Percentiles rank a stretch among this genome's conserved stretches.
Evolutionary conservation across 306 rosid species (phyloP).

Genomic region (Cotoneaster glaucophyllus): DNA sequence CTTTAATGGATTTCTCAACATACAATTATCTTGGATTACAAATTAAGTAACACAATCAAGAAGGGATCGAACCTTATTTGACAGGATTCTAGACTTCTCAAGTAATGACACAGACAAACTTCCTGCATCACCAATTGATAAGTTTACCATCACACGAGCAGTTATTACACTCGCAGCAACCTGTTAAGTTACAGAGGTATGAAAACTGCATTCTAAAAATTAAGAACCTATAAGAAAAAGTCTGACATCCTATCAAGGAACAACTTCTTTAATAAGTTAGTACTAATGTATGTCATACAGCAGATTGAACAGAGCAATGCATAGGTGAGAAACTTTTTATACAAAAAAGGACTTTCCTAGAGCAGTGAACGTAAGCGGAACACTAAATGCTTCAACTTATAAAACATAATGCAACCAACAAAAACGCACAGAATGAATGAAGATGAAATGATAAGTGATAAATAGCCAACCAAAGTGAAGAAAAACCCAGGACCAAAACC

Average conservation of each 20-base stretch:
- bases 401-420: background rate
- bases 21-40: background rate
- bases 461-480: background rate
- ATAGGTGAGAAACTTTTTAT: background rate
- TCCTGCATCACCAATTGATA: conserved; percentile 50
- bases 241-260: background rate
- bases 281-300: background rate
- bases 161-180: conserved; percentile 67
- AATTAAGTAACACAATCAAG: background rate
- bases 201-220: background rate
- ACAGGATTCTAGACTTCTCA: conserved; percentile 54
- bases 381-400: background rate
- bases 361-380: background rate
- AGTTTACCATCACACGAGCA: conserved; percentile 69
- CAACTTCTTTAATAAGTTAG: background rate
- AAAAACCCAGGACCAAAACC: background rate
- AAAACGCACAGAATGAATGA: background rate
- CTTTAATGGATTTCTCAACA: background rate
- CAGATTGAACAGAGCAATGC: background rate
- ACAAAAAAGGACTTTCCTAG: background rate
- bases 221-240: background rate
- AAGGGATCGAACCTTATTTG: conserved; percentile 47
- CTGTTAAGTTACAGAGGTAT: conserved; percentile 36
- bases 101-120: conserved; percentile 68
- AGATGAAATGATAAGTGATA: background rate